phyloP scores from a whole-genome alignment of 2,329 filamentous ascomycete genomes.

The Ophiostoma ulmi region DNA sequence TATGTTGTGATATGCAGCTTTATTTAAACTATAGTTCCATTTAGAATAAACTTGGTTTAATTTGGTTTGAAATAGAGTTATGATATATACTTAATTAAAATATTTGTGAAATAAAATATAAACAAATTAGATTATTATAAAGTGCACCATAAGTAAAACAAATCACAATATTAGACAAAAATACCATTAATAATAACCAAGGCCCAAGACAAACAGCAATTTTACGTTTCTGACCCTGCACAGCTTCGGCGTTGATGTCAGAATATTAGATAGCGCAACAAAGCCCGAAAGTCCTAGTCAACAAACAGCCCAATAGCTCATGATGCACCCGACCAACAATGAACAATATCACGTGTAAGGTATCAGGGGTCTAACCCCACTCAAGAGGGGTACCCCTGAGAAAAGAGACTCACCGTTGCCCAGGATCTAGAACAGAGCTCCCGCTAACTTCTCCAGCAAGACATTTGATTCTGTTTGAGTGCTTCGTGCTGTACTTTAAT shows the following conservation, averaged over 20 bases:
- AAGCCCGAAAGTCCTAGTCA: neutral
- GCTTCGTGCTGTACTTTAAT: neutral
- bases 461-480: neutral
- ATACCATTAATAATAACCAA: too few species aligned
- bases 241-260: neutral
- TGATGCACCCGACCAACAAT: neutral
- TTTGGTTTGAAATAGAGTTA: too few species aligned
- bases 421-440: constrained; percentile 7
- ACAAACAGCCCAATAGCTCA: neutral
- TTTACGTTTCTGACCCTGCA: neutral
- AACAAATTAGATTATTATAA: too few species aligned
- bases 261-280: neutral
- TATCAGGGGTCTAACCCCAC: neutral
- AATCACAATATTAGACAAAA: too few species aligned
- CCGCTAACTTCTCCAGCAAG: neutral
- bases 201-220: neutral
- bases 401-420: neutral
- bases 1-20: too few species aligned
- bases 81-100: too few species aligned
- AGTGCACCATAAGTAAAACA: too few species aligned
- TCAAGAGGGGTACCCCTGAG: constrained; percentile 12
- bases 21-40: too few species aligned
- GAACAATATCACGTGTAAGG: neutral
- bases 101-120: too few species aligned
- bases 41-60: too few species aligned